Conservation (phyloP, 495 filamentous ascomycete species). For the Xylaria nigripes region DNA sequence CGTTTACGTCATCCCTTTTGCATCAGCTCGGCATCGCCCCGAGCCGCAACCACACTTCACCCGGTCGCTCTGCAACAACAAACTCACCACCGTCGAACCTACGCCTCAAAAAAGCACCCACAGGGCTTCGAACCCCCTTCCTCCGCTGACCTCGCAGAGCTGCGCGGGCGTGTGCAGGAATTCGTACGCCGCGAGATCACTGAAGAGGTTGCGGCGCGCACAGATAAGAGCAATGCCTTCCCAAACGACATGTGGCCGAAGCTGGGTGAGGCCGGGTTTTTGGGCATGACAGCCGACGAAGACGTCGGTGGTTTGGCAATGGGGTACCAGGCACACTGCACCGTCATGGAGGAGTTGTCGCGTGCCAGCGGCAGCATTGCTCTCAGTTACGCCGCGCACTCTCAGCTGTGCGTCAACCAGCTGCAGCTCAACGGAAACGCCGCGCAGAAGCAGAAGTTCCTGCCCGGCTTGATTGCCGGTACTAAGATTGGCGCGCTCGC, state of each 20-base stretch:
- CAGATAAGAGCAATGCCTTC: conserved; percentile 82
- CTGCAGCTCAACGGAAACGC: conserved; percentile 78
- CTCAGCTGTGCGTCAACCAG: conserved; percentile 95
- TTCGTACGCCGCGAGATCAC: conserved; percentile 82
- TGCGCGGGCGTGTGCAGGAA: conserved; percentile 86
- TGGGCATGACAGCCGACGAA: conserved; percentile 92
- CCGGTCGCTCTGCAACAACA: conserved; percentile 16
- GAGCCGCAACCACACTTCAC: conserved; percentile 8
- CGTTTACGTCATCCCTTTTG: conserved; percentile 12
- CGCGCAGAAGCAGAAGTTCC: conserved; percentile 69
- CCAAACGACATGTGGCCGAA: conserved; percentile 89
- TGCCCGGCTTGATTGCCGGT: conserved; percentile 77
- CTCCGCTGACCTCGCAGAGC: conserved; percentile 65
- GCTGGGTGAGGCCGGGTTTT: conserved; percentile 80
- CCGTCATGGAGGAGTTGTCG: conserved; percentile 85
- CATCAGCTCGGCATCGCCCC: conserved; percentile 14
- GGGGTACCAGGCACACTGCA: conserved; percentile 95
- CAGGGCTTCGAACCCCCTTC: conserved; percentile 71
- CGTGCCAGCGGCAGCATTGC: conserved; percentile 70
- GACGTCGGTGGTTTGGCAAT: conserved; percentile 83
- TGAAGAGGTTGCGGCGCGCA: conserved; percentile 69
- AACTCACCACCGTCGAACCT: conserved; percentile 28
- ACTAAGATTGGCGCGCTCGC: conserved; percentile 81
- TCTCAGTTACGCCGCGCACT: conserved; percentile 89
- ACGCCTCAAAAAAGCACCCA: conserved; percentile 79